Base-by-base conservation (phyloP, 805 yeast genomes). In the Yamadazyma philogaea region DNA sequence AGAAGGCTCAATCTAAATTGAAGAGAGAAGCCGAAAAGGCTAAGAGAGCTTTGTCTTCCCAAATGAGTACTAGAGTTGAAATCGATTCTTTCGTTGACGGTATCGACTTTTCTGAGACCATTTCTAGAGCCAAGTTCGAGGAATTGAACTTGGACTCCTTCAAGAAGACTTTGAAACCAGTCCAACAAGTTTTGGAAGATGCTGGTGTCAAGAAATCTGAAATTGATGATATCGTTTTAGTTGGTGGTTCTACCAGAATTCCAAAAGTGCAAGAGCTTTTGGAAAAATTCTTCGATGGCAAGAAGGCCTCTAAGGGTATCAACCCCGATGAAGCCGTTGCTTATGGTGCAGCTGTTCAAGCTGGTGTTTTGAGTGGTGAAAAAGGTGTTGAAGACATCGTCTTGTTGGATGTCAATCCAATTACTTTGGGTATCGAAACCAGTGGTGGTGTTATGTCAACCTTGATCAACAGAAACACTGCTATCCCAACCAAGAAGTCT, bases 361-460 rank as follows among this genome's bases (percentile, higher is more conserved):
- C 96, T 78, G 97, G 97, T 68, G 87, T 91, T 76, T 81, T 90
- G 74, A 86, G 96, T 58, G 96, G 96, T 77, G 81, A 78, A 89
- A 93, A 84, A 52, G 95, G 88, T 72, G 89, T 96, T 70, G 88
- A 90, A 76, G 96, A 88, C 76, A 81, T 90, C 70, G 83, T 91
- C 61, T 82, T 90, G 68, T 83, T 90, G 74, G 98, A 90, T 78
- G 98, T 91, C 61, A 90, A 90, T 66, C 99, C 99, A 71, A 84
- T 91, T 69, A 90, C 98, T 56, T 81, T 91, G 67, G 99, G 99
- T 87, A 96, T 91, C 73, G 98, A 96, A 78, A 93, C 93, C 86
- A 93, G 90, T 77, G 99, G 99, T 77, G 95, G 93, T 75, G 91
- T 93, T 68, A 90, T 91, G 78, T 96, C 97, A 66, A 93, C 95